phyloP scores from a whole-genome alignment of 2,329 filamentous ascomycete genomes.

The Chalara sp. region DNA sequence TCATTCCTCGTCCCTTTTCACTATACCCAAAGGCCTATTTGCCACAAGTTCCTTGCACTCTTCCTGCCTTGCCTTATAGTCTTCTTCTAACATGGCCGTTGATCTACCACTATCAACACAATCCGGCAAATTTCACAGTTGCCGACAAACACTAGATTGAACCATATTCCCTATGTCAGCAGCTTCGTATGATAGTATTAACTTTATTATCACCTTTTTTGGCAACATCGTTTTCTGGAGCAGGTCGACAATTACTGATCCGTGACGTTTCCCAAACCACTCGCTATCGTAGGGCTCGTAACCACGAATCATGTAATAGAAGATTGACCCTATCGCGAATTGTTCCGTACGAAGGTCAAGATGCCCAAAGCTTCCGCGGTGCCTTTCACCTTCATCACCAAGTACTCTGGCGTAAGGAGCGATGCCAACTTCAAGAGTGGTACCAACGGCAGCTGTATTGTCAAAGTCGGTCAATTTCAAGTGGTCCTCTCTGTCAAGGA shows the following conservation, averaged over 20 bases:
- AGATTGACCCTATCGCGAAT: conserved; percentile 7
- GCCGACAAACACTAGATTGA: neutral
- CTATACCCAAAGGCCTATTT: neutral
- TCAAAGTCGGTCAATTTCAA: neutral
- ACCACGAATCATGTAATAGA: conserved; percentile 3
- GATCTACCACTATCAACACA: conserved; percentile 1
- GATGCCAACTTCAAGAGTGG: conserved; percentile 1
- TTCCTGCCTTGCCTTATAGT: conserved; percentile 3
- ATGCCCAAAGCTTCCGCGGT: conserved; percentile 1
- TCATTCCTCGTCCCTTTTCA: neutral
- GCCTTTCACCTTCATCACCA: neutral
- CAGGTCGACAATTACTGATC: conserved; percentile 3
- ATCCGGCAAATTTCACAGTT: neutral
- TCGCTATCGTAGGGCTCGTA: conserved; percentile 4
- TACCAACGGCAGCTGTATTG: neutral
- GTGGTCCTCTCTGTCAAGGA: neutral
- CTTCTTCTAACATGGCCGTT: conserved; percentile 1
- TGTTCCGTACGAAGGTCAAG: conserved; percentile 5
- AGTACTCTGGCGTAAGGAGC: conserved; percentile 2
- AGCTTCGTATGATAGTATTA: conserved; percentile 7
- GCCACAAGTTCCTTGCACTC: conserved; percentile 1
- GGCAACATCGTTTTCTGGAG: conserved; percentile 6
- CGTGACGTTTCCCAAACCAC: conserved; percentile 2
- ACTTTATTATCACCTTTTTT: conserved; percentile 1
- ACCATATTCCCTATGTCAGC: conserved; percentile 3